These are phyloP conservation scores for Scleroderma bovista DNA, from an alignment of 768 basidiomycete species.

Conservation along the genomic window DNA sequence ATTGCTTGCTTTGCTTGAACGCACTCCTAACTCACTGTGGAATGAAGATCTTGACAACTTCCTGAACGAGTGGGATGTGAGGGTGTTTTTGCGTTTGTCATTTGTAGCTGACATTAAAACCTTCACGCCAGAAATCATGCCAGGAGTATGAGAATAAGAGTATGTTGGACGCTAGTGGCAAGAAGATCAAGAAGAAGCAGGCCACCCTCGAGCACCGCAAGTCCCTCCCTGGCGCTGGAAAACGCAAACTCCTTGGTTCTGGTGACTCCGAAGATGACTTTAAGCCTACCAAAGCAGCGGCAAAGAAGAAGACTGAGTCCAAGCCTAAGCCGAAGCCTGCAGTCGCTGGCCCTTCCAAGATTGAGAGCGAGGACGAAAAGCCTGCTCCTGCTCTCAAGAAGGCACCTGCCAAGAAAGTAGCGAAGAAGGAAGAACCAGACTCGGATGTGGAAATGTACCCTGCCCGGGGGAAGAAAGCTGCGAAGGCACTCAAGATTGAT, in stretches of 20 bases:
- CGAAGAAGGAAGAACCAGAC: constrained; percentile 34
- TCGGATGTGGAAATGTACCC: constrained; percentile 32
- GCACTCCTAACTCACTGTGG: constrained; percentile 83
- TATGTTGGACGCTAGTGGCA: constrained; percentile 41
- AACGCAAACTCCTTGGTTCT: constrained; percentile 31
- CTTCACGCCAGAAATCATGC: constrained; percentile 32
- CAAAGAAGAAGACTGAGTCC: constrained; percentile 32
- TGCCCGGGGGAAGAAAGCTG: constrained; percentile 14
- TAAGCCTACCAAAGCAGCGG: constrained; percentile 44
- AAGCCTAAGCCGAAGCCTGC: constrained; percentile 18
- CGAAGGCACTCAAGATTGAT: constrained; percentile 22
- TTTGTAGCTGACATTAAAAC: not conserved
- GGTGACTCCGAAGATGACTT: constrained; percentile 51
- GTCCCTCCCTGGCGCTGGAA: constrained; percentile 38
- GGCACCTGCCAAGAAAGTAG: constrained; percentile 27
- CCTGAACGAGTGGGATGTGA: constrained; percentile 78
- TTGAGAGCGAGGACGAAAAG: constrained; percentile 39
- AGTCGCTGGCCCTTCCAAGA: constrained; percentile 38
- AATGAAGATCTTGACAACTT: constrained; percentile 83
- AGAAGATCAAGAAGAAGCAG: constrained; percentile 55
- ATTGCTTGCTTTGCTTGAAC: constrained; percentile 68
- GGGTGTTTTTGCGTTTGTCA: constrained; percentile 23
- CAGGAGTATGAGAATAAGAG: constrained; percentile 41
- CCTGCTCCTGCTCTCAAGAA: constrained; percentile 25
- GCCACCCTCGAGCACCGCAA: constrained; percentile 49